Base-by-base conservation (phyloP, 805 yeast genomes). In the Wickerhamiella spandovensis region DNA sequence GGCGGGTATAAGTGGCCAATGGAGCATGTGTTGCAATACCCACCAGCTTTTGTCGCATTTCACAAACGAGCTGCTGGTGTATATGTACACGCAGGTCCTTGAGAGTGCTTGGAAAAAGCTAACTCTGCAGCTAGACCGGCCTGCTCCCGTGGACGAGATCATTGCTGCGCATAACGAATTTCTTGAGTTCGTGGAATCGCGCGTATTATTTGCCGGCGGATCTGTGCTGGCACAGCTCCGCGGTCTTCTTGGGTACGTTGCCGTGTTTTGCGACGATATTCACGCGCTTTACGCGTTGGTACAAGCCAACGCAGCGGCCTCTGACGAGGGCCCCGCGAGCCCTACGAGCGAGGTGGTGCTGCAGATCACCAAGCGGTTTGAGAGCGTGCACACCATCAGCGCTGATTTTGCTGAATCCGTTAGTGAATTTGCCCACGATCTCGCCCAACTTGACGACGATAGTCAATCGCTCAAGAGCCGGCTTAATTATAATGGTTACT, bases 21-120 rank as follows among this genome's bases (percentile, higher is more conserved):
- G 66, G 67, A 51, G 52, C 10, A 28, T 32, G 20, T 58, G 56
- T n/a, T 54, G 64, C 18, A 54, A 58, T 3, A 43, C 55, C 7
- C 58, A 58, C 47, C 57, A 55, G 39, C 60, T 59, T 45, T 65
- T 67, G 69, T 49, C 58, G 42, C 69, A 65, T 51, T 65, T 67
- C 48, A 51, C 63, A 20, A 17, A 17, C 39, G 68, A 64, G 49
- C 50, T 70, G 37, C 70, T 68, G 51, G 59, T 60, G 49, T 65
- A 66, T 48, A 54, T 68, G 17, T 61, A 64, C 28, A 64, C 62
- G 49, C 66, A 64, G 47, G 69, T 69, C 20, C 61, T 69, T 23
- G 72, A 64, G 46, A 56, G 63, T 41, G 61, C 66, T n/a, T 69
- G 73, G 72, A 47, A 54, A 3, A 49, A 58, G 46, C 44, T 65